Conservation (phyloP, 2,329 filamentous ascomycete species). For the Bipolaris victoriae region DNA sequence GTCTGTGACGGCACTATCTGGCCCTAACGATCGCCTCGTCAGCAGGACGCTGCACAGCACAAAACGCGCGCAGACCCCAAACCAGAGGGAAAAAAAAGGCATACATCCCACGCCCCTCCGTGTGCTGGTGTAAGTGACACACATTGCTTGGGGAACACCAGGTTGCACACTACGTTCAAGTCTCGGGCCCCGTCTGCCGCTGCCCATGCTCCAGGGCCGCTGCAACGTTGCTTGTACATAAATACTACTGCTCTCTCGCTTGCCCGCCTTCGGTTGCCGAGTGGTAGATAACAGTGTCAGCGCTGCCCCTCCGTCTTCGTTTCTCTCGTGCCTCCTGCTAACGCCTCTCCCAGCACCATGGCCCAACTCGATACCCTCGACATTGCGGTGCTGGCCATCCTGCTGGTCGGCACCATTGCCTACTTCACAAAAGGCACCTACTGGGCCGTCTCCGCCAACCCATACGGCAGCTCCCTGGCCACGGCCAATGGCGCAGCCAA, state of each 20-base stretch:
- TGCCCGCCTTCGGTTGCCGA: conserved; percentile 34
- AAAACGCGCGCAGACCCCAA: background rate
- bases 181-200: background rate
- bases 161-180: background rate
- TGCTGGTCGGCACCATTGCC: conserved; percentile 85
- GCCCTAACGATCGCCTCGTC: conserved; percentile 14
- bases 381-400: conserved; percentile 83
- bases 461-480: conserved; percentile 78
- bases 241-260: conserved; percentile 38
- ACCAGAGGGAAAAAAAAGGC: background rate
- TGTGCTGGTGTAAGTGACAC: background rate
- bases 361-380: conserved; percentile 96
- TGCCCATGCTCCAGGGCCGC: conserved; percentile 6
- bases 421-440: conserved; percentile 98
- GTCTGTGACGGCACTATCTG: conserved; percentile 35
- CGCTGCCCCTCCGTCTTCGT: conserved; percentile 24
- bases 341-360: conserved; percentile 63
- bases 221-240: conserved; percentile 20
- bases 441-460: conserved; percentile 88
- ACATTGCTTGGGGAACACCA: background rate
- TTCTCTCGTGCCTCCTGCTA: conserved; percentile 15
- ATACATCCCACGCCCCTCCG: background rate
- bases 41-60: background rate
- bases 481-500: conserved; percentile 70
- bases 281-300: conserved; percentile 27